phyloP scores from a whole-genome alignment of 371 early-diverging fungal genomes.

The Mucor velutinosus region DNA sequence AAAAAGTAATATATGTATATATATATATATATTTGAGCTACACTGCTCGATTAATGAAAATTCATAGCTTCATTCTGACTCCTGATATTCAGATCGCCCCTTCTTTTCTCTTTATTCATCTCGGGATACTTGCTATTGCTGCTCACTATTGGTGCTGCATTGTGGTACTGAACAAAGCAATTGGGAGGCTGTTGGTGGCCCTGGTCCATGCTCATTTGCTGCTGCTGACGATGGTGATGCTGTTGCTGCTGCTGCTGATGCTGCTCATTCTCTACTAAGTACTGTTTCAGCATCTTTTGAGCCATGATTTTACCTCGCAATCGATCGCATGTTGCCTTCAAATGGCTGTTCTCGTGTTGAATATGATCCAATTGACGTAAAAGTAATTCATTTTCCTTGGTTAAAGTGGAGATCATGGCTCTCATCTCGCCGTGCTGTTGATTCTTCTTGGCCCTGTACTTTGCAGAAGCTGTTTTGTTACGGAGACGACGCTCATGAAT shows the following conservation, averaged over 20 bases:
- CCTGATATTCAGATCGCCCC: background rate
- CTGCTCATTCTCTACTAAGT: conserved; percentile 9
- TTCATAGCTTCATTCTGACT: background rate
- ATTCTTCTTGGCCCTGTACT: conserved; percentile 69
- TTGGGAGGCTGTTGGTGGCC: background rate
- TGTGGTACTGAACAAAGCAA: background rate
- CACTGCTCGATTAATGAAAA: background rate
- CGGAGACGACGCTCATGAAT: conserved; percentile 59
- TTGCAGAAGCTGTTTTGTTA: conserved; percentile 69
- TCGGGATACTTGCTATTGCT: background rate
- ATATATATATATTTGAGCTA: background rate
- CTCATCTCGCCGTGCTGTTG: conserved; percentile 67
- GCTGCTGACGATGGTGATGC: background rate
- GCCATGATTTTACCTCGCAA: conserved; percentile 59
- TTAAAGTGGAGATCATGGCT: conserved; percentile 41
- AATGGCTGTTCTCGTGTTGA: conserved; percentile 49
- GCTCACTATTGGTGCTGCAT: background rate
- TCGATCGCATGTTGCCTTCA: conserved; percentile 55
- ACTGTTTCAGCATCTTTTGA: conserved; percentile 55
- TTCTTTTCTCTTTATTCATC: background rate
- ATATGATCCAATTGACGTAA: conserved; percentile 55
- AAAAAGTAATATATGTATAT: background rate
- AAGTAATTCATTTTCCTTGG: conserved; percentile 58
- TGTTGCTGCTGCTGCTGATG: conserved; percentile 4
- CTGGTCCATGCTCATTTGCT: background rate